Conservation (phyloP, 495 filamentous ascomycete species). For the Tuber calosporum region DNA sequence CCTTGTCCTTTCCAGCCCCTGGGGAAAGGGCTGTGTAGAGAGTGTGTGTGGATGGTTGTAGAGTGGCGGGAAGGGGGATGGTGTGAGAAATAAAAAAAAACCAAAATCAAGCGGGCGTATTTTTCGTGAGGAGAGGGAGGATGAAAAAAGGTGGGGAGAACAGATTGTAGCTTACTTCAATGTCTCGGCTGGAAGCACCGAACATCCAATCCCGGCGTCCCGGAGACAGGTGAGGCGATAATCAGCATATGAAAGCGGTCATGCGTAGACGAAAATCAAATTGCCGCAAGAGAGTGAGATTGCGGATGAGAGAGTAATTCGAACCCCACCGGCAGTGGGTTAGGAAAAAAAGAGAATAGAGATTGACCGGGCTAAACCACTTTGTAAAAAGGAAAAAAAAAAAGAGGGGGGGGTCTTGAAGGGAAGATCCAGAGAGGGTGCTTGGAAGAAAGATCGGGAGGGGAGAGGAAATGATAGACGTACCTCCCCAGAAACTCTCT, state of each 20-base stretch:
- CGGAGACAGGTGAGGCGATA: conserved; percentile 13
- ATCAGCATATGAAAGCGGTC: conserved; percentile 33
- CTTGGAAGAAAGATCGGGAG: conserved; percentile 5
- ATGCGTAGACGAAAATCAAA: conserved; percentile 30
- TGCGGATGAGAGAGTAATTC: background rate
- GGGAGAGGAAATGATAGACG: conserved; percentile 10
- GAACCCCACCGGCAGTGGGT: background rate
- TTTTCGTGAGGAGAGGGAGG: conserved; percentile 5
- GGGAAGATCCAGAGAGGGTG: background rate
- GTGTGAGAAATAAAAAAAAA: background rate
- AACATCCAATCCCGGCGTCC: conserved; percentile 25
- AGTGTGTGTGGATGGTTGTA: background rate
- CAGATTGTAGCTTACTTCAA: conserved; percentile 34
- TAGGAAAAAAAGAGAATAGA: background rate
- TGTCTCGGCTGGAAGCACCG: conserved; percentile 37
- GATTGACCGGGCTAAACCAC: background rate
- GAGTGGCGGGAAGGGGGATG: conserved; percentile 6
- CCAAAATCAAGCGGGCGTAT: background rate
- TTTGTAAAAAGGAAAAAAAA: background rate
- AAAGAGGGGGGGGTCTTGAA: background rate
- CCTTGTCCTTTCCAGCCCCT: conserved; percentile 4
- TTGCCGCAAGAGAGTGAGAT: conserved; percentile 2
- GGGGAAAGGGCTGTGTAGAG: conserved; percentile 1
- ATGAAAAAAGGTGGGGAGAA: conserved; percentile 16
- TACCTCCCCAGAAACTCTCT: conserved; percentile 42